Conservation (phyloP, 2,329 filamentous ascomycete genomes). For the Juglanconis sp. region DNA sequence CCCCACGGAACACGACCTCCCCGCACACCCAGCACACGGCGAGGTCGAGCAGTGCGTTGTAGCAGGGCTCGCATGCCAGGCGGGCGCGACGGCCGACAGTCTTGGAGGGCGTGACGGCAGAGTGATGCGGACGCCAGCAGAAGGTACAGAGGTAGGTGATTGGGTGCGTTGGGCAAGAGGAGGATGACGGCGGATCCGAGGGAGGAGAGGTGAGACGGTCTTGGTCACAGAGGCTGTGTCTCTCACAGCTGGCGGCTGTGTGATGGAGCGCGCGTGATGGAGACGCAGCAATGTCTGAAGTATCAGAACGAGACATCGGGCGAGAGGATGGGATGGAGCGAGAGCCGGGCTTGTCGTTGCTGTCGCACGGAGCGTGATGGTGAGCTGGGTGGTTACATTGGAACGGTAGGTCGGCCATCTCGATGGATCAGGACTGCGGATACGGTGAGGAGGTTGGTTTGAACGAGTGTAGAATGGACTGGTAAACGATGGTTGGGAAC, state of each 20-base stretch:
- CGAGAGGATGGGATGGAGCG: neutral
- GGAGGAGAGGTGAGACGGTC: neutral
- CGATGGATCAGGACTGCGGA: neutral
- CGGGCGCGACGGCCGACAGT: constrained; percentile 45
- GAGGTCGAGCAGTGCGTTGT: constrained; percentile 46
- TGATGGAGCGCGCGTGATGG: neutral
- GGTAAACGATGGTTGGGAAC: neutral
- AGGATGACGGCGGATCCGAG: neutral
- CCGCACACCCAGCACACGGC: constrained; percentile 58
- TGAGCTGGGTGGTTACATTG: neutral
- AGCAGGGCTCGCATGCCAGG: constrained; percentile 48
- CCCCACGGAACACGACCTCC: constrained; percentile 49
- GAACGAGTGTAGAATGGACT: constrained; percentile 1
- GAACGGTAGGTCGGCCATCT: neutral
- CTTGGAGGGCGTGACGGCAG: constrained; percentile 28
- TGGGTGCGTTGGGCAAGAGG: neutral
- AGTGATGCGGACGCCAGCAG: constrained; percentile 42
- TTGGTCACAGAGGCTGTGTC: neutral
- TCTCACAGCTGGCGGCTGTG: neutral
- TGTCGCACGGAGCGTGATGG: neutral
- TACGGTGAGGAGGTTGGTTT: neutral
- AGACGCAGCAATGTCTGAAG: neutral
- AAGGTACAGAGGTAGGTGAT: constrained; percentile 52
- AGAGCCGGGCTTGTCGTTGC: neutral
- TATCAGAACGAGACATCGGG: neutral